These are phyloP conservation scores for Solanum rostratum DNA, from an alignment of 257 asterid genomes.

Conservation along the genomic window DNA sequence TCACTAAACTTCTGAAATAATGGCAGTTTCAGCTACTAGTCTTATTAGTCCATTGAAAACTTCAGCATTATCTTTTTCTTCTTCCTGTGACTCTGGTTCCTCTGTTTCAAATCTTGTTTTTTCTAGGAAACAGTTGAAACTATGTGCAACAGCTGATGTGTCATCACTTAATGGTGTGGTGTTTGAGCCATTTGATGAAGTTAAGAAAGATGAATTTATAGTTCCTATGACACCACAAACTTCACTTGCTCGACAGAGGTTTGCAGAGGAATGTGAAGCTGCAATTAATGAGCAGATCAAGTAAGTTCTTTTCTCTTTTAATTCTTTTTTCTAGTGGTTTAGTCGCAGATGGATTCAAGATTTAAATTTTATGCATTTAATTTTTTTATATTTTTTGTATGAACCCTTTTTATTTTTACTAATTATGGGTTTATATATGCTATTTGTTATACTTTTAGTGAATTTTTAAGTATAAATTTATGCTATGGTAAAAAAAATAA, in stretches of 20 bases:
- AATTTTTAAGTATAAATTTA: no score
- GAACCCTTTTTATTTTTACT: no score
- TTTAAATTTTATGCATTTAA: no score
- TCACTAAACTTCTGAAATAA: conserved; percentile 8
- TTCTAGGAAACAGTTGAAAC: conserved; percentile 15
- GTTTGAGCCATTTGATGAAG: conserved; percentile 90
- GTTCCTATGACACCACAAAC: conserved; percentile 33
- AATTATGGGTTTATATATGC: no score
- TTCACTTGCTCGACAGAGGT: conserved; percentile 75
- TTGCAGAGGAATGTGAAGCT: conserved; percentile 40
- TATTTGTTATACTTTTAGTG: no score
- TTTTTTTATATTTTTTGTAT: no score
- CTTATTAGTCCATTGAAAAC: background rate
- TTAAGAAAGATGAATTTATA: conserved; percentile 42
- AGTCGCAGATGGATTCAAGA: background rate
- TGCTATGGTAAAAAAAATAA: no score
- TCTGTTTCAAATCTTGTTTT: conserved; percentile 11
- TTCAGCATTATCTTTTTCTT: background rate
- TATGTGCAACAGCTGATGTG: conserved; percentile 20
- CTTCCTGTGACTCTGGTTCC: conserved; percentile 5
- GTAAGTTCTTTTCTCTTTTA: conserved; percentile 24
- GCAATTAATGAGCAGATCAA: conserved; percentile 85
- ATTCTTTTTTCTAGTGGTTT: background rate
- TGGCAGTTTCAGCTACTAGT: conserved; percentile 38
- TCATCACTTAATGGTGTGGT: conserved; percentile 48